Evolutionary conservation across 148 eudicot species (phyloP).

Genomic region (Salicornia ramosissima): DNA sequence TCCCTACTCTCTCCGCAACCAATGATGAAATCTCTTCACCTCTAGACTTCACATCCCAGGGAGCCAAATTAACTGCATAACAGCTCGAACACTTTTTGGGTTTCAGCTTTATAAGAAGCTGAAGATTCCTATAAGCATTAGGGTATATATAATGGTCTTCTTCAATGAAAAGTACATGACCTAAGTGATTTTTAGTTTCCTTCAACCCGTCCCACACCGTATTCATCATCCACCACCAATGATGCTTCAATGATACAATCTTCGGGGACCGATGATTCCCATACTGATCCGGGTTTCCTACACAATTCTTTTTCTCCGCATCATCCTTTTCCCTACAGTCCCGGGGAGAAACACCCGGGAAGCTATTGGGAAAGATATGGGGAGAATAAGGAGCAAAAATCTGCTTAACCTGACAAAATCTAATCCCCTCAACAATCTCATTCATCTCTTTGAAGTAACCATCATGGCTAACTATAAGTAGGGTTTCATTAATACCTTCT

Average conservation of each 20-base stretch:
- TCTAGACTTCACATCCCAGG: constrained; percentile 62
- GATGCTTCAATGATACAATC: constrained; percentile 93
- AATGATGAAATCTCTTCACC: constrained; percentile 65
- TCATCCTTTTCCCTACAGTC: constrained; percentile 72
- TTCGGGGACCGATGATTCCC: constrained; percentile 81
- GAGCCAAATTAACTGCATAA: constrained; percentile 82
- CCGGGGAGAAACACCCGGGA: constrained; percentile 66
- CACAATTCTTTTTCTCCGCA: constrained; percentile 43
- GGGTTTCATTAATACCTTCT: constrained; percentile 71
- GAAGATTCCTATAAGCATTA: constrained; percentile 74
- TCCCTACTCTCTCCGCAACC: constrained; percentile 88
- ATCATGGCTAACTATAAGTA: constrained; percentile 89
- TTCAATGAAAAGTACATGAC: constrained; percentile 84
- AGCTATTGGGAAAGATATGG: constrained; percentile 57
- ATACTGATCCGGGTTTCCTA: constrained; percentile 81
- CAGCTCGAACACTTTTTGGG: constrained; percentile 70
- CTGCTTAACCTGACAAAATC: constrained; percentile 87
- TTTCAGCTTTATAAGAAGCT: constrained; percentile 55
- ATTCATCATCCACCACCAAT: constrained; percentile 99
- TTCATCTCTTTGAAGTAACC: constrained; percentile 90
- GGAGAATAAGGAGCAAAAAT: constrained; percentile 89
- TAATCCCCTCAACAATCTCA: constrained; percentile 69
- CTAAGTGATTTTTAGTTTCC: constrained; percentile 57
- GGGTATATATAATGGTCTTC: constrained; percentile 93
- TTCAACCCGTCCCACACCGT: constrained; percentile 83